phyloP scores from a whole-genome alignment of 2,329 filamentous ascomycete species.

The Ophiostoma piceae region DNA sequence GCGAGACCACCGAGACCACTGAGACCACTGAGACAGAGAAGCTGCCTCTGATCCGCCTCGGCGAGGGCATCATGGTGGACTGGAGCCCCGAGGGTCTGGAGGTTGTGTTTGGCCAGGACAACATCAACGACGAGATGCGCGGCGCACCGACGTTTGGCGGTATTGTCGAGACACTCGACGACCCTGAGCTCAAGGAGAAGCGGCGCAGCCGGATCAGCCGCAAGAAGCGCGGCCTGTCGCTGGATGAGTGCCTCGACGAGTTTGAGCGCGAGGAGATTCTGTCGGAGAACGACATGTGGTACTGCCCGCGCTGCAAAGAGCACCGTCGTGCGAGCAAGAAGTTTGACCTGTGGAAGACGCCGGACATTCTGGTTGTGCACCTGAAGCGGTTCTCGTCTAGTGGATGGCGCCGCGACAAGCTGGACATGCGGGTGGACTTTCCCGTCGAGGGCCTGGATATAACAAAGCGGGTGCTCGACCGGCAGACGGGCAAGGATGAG shows the following conservation, averaged over 20 bases:
- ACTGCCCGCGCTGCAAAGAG: conserved; percentile 92
- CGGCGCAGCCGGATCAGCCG: conserved; percentile 60
- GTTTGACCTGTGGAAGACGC: conserved; percentile 93
- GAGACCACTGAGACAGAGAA: conserved; percentile 30
- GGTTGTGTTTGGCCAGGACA: conserved; percentile 57
- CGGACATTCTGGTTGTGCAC: conserved; percentile 91
- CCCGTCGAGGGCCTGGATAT: conserved; percentile 84
- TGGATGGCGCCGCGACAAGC: conserved; percentile 77
- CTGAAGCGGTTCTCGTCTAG: conserved; percentile 91
- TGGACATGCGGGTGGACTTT: conserved; percentile 87
- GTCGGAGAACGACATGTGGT: conserved; percentile 96
- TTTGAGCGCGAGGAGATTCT: conserved; percentile 91
- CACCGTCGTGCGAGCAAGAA: conserved; percentile 90
- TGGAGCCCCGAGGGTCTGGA: conserved; percentile 71
- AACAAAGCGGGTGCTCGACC: conserved; percentile 69
- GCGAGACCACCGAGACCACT: conserved; percentile 17
- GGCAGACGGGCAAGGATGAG: conserved; percentile 73
- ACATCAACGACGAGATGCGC: conserved; percentile 45
- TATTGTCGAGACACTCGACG: conserved; percentile 39
- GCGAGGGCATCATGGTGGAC: conserved; percentile 81
- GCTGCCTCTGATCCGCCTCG: conserved; percentile 67
- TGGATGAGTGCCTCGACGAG: conserved; percentile 89
- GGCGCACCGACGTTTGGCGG: conserved; percentile 54
- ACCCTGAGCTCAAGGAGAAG: conserved; percentile 60
- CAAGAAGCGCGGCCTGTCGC: conserved; percentile 68